Base-by-base conservation (phyloP, 306 rosid species). In the Sicyos baderoa region DNA sequence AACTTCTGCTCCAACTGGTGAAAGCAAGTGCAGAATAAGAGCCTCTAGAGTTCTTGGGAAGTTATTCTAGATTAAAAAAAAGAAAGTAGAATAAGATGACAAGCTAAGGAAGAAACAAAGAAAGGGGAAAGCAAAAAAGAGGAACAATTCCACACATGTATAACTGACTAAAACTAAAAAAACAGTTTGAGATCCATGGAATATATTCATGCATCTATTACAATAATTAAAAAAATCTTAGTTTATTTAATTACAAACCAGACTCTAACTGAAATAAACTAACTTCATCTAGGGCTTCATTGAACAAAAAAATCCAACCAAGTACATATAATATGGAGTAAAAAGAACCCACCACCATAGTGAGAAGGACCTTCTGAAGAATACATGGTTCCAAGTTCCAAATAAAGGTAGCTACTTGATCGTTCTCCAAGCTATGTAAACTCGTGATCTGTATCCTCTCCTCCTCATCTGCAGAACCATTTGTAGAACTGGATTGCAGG, bases 31-130 rank as follows among this genome's bases (percentile, higher is more conserved):
- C 79, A 88, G 79, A 55, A 90, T 82, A 72, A 94, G 81, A 84
- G 90, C 95, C 89, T 94, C 99, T 74, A 90, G 82, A 54, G 95
- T 94, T 85, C 95, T 90, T 53, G 95, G 96, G 78, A 94, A 86
- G 83, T 74, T 84, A 63, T 78, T 75, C 96, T 90, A 89, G 22
- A 67, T 23, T 23, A 15, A 65, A 57, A 15, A 65, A 57, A 77
- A 80, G 77, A 74, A 60, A 53, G 72, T 22, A 51, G 65, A 53
- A 72, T 21, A 77, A 72, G 52, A 65, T 77, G 55, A 68, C 65
- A 76, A 35, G 52, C 62, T 69, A 45, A 63, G 63, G 48, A 83
- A 76, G 61, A 51, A 52, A 56, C 44, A 65, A 53, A 54, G 72
- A 13, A 66, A 44, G 64, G 48, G 50, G 27, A 54, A 55, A 23